Percentiles rank a stretch among this genome's conserved stretches.
Evolutionary conservation across 345 rosid species (phyloP).

Genomic region (Stellera chamaejasme): DNA sequence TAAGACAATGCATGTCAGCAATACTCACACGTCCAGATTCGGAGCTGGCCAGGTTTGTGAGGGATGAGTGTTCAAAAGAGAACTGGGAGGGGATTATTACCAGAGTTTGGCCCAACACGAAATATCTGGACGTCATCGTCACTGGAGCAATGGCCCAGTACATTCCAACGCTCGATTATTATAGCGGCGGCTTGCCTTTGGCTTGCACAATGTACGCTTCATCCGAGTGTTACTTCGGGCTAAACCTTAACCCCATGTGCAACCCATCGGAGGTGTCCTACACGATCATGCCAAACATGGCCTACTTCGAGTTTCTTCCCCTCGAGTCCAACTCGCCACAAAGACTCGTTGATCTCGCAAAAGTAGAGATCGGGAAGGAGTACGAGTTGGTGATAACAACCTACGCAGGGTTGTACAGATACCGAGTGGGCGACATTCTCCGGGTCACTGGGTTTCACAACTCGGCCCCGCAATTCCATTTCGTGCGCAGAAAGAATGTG

Average conservation of each 20-base stretch:
- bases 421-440: slow-evolving; percentile 93
- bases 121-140: slow-evolving; percentile 84
- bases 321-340: slow-evolving; percentile 33
- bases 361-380: slow-evolving; percentile 77
- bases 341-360: slow-evolving; percentile 51
- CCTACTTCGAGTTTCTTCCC: slow-evolving; percentile 85
- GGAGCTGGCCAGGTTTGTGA: slow-evolving; percentile 45
- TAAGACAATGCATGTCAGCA: slow-evolving; percentile 31
- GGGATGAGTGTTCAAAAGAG: slow-evolving; percentile 36
- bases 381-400: slow-evolving; percentile 90
- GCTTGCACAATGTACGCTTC: slow-evolving; percentile 98
- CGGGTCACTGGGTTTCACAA: slow-evolving; percentile 88
- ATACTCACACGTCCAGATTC: slow-evolving; percentile 46
- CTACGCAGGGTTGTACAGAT: slow-evolving; percentile 73
- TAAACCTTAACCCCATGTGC: slow-evolving; percentile 82
- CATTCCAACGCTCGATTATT: slow-evolving; percentile 86
- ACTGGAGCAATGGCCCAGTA: slow-evolving; percentile 99
- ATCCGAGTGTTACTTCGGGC: slow-evolving; percentile 88
- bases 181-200: slow-evolving; percentile 71
- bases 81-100: slow-evolving; percentile 75
- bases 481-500: slow-evolving; percentile 78
- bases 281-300: slow-evolving; percentile 96
- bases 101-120: slow-evolving; percentile 83
- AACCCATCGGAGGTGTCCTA: slow-evolving; percentile 81
- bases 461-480: slow-evolving; percentile 85